These are phyloP conservation scores for Rhodamnia argentea DNA, from an alignment of 345 rosid genomes.

Conservation along the genomic window DNA sequence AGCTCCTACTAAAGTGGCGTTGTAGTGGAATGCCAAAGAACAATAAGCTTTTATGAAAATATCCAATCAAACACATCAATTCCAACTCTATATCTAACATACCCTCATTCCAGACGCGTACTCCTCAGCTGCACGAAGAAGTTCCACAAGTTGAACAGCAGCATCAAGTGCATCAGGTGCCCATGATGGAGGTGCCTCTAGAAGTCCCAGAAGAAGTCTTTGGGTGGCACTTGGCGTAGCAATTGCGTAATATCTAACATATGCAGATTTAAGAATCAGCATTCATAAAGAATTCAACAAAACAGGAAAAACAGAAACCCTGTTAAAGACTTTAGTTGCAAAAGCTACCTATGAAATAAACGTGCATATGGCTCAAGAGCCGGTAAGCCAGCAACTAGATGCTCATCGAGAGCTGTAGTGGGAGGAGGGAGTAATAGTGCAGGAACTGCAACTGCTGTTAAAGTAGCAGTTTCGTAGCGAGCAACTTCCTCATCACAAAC, in stretches of 20 bases:
- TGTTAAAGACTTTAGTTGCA: background rate
- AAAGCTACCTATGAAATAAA: slow-evolving; percentile 74
- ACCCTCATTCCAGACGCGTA: slow-evolving; percentile 94
- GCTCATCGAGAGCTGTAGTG: slow-evolving; percentile 90
- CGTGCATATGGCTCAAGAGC: slow-evolving; percentile 98
- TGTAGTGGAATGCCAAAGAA: background rate
- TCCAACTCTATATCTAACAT: slow-evolving; percentile 12
- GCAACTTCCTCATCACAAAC: slow-evolving; percentile 98
- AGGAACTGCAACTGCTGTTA: slow-evolving; percentile 95
- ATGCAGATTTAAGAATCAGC: slow-evolving; percentile 2
- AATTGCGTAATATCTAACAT: slow-evolving; percentile 75
- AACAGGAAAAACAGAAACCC: background rate
- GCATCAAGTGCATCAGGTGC: slow-evolving; percentile 99
- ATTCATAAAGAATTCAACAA: background rate
- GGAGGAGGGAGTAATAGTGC: slow-evolving; percentile 98
- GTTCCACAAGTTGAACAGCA: slow-evolving; percentile 98
- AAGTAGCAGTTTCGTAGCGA: slow-evolving; percentile 87
- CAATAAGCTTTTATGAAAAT: background rate
- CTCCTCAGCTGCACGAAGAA: slow-evolving; percentile 96
- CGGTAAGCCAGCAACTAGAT: slow-evolving; percentile 94
- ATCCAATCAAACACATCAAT: background rate
- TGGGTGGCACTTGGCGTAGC: slow-evolving; percentile 99
- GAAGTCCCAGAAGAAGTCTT: slow-evolving; percentile 91
- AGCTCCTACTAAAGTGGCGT: background rate
- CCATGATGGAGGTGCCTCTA: slow-evolving; percentile 99